A percentile compares a stretch with the other conserved stretches of the same genome.
Conservation (phyloP, 169 alveolate species). For the Eimeria acervulina region DNA sequence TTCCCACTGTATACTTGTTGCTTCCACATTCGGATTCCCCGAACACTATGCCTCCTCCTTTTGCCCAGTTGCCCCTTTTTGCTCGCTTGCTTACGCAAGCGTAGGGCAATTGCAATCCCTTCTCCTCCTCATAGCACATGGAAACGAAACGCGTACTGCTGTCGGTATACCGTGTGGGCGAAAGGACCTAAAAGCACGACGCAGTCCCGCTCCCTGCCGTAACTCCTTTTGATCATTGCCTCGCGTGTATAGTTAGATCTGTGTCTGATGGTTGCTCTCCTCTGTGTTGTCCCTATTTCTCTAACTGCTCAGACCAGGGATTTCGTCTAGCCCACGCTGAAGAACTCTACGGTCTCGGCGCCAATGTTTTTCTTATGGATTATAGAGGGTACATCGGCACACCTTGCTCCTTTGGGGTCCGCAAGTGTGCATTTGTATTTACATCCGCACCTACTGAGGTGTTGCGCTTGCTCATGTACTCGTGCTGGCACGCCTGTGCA, state of each 20-base stretch:
- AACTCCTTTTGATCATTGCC: neutral
- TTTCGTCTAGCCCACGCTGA: neutral
- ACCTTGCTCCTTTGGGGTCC: neutral
- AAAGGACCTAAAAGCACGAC: neutral
- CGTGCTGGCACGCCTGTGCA: neutral
- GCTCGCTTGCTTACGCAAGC: neutral
- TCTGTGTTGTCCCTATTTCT: neutral
- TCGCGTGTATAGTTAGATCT: neutral
- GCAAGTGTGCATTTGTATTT: neutral
- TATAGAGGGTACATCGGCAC: constrained; percentile 75
- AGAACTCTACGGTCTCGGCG: neutral
- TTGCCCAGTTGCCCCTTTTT: neutral
- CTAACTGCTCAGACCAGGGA: neutral
- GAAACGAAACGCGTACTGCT: neutral
- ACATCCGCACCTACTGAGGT: neutral
- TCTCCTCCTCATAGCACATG: neutral
- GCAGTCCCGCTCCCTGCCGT: neutral
- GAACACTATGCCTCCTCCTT: too few species aligned
- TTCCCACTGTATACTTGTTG: neutral
- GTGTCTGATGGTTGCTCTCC: neutral
- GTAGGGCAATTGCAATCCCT: neutral
- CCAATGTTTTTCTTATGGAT: constrained; percentile 58
- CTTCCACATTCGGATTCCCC: too few species aligned
- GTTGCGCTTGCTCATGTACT: neutral
- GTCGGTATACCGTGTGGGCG: neutral